A percentile compares a stretch with the other conserved stretches of the same genome.
These are phyloP conservation scores for Citrus australasica DNA, from an alignment of 345 rosid species.

Conservation along the genomic window DNA sequence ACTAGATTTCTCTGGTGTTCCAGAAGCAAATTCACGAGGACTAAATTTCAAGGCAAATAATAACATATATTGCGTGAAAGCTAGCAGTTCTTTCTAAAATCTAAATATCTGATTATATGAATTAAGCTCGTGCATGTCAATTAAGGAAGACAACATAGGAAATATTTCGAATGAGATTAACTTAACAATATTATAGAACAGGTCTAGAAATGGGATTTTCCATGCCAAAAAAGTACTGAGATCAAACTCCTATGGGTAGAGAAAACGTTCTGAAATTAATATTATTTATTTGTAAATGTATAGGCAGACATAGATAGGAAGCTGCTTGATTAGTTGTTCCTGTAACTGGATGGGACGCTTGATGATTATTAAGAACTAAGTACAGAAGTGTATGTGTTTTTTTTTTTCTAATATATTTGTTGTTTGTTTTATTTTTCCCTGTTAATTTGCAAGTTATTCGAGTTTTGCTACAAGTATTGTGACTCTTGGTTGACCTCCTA, in stretches of 20 bases:
- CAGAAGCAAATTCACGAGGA: background rate
- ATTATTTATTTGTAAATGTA: no score
- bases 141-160: background rate
- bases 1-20: background rate
- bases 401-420: no score
- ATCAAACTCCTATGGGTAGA: background rate
- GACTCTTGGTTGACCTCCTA: background rate
- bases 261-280: background rate
- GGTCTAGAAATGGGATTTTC: no score
- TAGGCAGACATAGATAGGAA: background rate
- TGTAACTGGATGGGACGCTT: background rate
- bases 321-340: background rate
- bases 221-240: no score
- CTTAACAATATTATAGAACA: no score
- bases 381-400: no score
- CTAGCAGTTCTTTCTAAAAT: background rate
- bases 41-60: background rate
- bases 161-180: background rate
- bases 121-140: background rate
- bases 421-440: no score
- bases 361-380: no score
- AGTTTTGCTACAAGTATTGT: background rate
- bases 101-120: no score
- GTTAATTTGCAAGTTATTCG: background rate
- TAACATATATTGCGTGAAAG: background rate